Evolutionary conservation across 2,329 filamentous ascomycete species (phyloP), one percentile per base, ranked within the genome.

Genomic region (Penicillium occitanis): DNA sequence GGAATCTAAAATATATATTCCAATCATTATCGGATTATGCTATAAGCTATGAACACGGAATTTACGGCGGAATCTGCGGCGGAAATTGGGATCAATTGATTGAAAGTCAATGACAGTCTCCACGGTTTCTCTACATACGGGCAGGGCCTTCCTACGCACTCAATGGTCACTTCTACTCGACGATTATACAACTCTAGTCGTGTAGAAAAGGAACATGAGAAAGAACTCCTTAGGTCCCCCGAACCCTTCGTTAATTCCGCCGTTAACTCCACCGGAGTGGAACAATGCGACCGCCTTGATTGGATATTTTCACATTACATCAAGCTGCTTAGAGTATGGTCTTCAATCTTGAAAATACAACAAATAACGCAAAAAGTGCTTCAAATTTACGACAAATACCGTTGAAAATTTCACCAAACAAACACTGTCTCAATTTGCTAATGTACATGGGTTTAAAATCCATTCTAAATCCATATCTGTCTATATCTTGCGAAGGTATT

Each of bases 51-150:
- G 6, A 22, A 48, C 59, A n/a, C 42, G 59, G 59, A 48, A 50
- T 50, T 50, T 61, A 61, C 59, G 44, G 59, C 42, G 59, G 59
- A 48, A 50, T 50, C 37, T 61, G 50, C 59, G 44, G 59, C 28
- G 44, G 42, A 50, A 22, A 19, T 61, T 48, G 5, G 28, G n/a
- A 61, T 33, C 30, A 7, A 33, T 33, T 33, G 30, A 8, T 30
- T 25, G 22, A 2, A 55, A 19, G 8, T n/a, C 25, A 51, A 3
- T 17, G 5, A 17, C 28, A 51, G 13, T 28, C 13, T 51, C 22
- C 46, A 51, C 13, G 13, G 13, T 30, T 7, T 51, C 14, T 28
- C 22, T 28, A 51, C 22, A 6, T 14, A 28, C 46, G 11, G 4
- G 0, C 4, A 28, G 17, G 13, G 5, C 3, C 10, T 22, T 14